phyloP scores from a whole-genome alignment of 345 rosid species.

The Toxicodendron radicans region DNA sequence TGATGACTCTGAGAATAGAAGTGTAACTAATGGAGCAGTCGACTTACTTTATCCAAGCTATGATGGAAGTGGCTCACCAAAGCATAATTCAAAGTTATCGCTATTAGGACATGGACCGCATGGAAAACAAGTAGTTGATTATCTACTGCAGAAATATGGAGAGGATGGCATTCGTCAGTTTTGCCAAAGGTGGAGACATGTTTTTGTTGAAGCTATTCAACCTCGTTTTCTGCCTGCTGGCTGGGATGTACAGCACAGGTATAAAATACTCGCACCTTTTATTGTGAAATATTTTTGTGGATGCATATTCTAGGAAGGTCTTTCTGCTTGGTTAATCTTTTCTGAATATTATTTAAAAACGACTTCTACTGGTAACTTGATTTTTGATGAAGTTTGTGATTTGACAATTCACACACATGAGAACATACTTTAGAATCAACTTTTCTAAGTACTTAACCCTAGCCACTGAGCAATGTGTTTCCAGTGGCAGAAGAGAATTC shows the following conservation, averaged over 20 bases:
- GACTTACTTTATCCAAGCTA: constrained; percentile 29
- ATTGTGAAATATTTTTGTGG: not conserved
- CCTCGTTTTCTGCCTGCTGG: constrained; percentile 91
- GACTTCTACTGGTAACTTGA: not conserved
- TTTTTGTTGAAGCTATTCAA: constrained; percentile 70
- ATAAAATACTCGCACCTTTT: constrained; percentile 7
- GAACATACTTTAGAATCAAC: not conserved
- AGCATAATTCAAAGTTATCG: constrained; percentile 63
- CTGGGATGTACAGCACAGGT: constrained; percentile 92
- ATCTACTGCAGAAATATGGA: constrained; percentile 55
- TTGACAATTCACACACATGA: not conserved
- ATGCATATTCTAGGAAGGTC: not conserved
- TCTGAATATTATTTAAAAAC: not conserved
- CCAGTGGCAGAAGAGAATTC: constrained; percentile 89
- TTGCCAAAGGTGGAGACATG: constrained; percentile 95
- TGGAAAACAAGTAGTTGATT: constrained; percentile 84
- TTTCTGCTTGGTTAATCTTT: not conserved
- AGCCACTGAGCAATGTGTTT: constrained; percentile 40
- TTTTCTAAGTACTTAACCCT: not conserved
- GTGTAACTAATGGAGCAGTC: constrained; percentile 18
- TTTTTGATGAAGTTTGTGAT: not conserved
- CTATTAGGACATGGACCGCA: constrained; percentile 96
- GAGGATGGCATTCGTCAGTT: constrained; percentile 75
- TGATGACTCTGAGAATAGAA: constrained; percentile 25
- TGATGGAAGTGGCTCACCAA: constrained; percentile 33